Percentiles rank a stretch among this genome's conserved stretches.
Evolutionary conservation across 139 green algal genomes (phyloP).

Genomic region (Asterochloris erici): DNA sequence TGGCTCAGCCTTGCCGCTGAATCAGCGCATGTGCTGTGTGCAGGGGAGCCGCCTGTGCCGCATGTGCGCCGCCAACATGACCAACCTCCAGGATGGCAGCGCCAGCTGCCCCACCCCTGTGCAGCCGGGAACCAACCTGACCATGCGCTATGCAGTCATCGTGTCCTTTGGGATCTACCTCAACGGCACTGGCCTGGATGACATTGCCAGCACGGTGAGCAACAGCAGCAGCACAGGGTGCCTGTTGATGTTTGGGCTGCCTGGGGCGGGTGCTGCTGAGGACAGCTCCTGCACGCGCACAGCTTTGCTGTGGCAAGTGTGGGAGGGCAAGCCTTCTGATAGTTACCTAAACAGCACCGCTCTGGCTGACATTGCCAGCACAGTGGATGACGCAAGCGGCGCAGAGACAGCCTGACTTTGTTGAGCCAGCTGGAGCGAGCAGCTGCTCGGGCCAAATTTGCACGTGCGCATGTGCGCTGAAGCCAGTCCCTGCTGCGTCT

Average conservation of each 20-base stretch:
- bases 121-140: constrained; percentile 17
- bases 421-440: too few relatives aligned
- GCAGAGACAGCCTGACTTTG: too few relatives aligned
- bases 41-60: constrained; percentile 31
- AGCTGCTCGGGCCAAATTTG: too few relatives aligned
- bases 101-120: constrained; percentile 19
- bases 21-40: neutral
- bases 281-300: too few relatives aligned
- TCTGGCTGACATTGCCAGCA: constrained; percentile 33
- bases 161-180: constrained; percentile 45
- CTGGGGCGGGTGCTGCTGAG: too few relatives aligned
- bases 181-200: constrained; percentile 35
- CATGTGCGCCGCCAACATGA: constrained; percentile 41
- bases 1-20: too few relatives aligned
- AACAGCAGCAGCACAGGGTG: too few relatives aligned
- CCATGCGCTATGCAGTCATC: constrained; percentile 48
- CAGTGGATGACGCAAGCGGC: constrained; percentile 15
- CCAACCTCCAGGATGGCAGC: constrained; percentile 39
- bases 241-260: too few relatives aligned
- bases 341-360: constrained; percentile 38
- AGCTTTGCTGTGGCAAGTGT: too few relatives aligned
- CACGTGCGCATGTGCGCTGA: too few relatives aligned
- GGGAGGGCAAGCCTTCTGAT: constrained; percentile 20
- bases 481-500: too few relatives aligned
- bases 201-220: constrained; percentile 37